phyloP scores from a whole-genome alignment of 139 green algal species.

The Chlorella sp. region DNA sequence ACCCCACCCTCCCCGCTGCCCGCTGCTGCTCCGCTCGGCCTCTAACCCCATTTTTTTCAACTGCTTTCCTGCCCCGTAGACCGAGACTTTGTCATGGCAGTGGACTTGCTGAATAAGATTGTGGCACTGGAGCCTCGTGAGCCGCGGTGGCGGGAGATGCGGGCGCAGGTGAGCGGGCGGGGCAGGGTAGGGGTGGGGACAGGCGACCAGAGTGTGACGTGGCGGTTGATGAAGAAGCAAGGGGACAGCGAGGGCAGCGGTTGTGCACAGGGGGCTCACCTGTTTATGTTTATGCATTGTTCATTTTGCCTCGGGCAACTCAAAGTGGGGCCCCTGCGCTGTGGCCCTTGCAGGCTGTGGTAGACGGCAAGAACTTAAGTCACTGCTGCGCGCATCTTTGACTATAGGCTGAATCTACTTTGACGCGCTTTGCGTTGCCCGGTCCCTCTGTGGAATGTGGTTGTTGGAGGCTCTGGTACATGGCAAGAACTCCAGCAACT shows the following conservation, averaged over 20 bases:
- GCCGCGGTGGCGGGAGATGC: slow-evolving; percentile 71
- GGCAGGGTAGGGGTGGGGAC: too few relatives aligned
- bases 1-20: not conserved
- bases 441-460: too few relatives aligned
- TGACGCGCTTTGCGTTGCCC: too few relatives aligned
- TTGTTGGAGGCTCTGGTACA: slow-evolving; percentile 86
- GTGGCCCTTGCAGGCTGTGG: too few relatives aligned
- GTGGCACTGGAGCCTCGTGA: slow-evolving; percentile 43
- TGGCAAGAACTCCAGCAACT: slow-evolving; percentile 75
- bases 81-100: not conserved
- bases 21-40: too few relatives aligned
- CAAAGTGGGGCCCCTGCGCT: too few relatives aligned
- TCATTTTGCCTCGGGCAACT: not conserved
- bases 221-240: not conserved
- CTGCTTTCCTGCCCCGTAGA: not conserved
- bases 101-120: slow-evolving; percentile 47
- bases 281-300: not conserved
- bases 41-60: too few relatives aligned
- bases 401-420: too few relatives aligned
- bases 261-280: not conserved
- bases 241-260: not conserved
- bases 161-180: slow-evolving; percentile 55
- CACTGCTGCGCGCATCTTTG: too few relatives aligned
- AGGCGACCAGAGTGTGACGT: not conserved
- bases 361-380: too few relatives aligned